A percentile compares a stretch with the other conserved stretches of the same genome.
Evolutionary conservation across 1,284 basidiomycete species (phyloP).

Genomic region (Melampsora larici-populina): DNA sequence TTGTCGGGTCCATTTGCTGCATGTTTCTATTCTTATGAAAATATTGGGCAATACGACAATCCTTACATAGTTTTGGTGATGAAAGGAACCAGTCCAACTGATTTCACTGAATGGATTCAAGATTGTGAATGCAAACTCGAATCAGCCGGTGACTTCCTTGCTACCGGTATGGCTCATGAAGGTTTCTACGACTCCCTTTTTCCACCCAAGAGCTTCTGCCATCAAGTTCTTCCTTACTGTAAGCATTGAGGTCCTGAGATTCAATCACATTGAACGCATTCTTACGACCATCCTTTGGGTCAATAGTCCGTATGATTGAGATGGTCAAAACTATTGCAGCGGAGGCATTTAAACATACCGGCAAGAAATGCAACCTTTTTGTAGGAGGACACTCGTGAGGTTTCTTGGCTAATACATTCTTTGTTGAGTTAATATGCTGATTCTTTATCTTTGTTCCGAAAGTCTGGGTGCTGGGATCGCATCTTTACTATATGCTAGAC

Average conservation of each 20-base stretch:
- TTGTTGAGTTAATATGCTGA: neutral
- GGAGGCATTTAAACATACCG: neutral
- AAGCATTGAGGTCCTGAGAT: neutral
- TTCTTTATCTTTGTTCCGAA: neutral
- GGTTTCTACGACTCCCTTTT: slow-evolving; percentile 30
- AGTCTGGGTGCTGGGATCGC: slow-evolving; percentile 32
- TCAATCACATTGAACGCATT: neutral
- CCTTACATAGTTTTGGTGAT: slow-evolving; percentile 24
- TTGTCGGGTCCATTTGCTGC: slow-evolving; percentile 20
- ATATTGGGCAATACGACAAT: neutral
- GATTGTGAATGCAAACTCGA: slow-evolving; percentile 16
- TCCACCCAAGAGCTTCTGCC: neutral
- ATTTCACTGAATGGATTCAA: slow-evolving; percentile 19
- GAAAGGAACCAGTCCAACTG: slow-evolving; percentile 16
- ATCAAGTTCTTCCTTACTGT: slow-evolving; percentile 20
- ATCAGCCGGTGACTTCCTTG: slow-evolving; percentile 9
- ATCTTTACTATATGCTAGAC: slow-evolving; percentile 19
- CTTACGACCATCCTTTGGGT: neutral
- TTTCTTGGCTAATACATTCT: neutral
- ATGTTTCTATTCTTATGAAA: slow-evolving; percentile 21
- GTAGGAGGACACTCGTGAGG: slow-evolving; percentile 32
- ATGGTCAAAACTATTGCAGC: slow-evolving; percentile 17
- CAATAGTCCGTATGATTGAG: slow-evolving; percentile 19
- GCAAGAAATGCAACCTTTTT: slow-evolving; percentile 15
- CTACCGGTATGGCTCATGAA: slow-evolving; percentile 15